Evolutionary conservation across 2,329 filamentous ascomycete species (phyloP), one percentile per base, ranked within the genome.

Genomic region (Monilinia fructicola): DNA sequence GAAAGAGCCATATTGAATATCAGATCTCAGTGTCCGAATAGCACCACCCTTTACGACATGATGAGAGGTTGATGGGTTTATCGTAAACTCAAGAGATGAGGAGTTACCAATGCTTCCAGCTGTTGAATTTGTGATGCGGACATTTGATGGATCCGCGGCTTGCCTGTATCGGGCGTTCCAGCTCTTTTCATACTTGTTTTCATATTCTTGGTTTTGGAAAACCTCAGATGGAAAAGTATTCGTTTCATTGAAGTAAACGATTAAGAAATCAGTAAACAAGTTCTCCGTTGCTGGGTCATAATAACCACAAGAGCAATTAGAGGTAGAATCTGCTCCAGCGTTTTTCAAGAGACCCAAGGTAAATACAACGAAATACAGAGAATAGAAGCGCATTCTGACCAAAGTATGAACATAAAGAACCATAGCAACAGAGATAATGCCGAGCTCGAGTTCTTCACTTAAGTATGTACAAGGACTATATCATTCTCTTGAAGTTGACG

Each of bases 211-310:
- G 2, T 77, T 72, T 6, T 78, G 60, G 66, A 83, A 80, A 10
- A 75, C 67, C 2, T 71, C 64, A 10, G 77, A 76, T 14, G 79
- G 66, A 11, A 60, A 60, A 35, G 64, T 72, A 6, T 70, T 69
- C 2, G 81, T 80, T 67, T 83, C 81, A 70, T 83, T 83, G 77
- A 83, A 83, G 72, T 83, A 83, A 7, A 80, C 75, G 61, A 83
- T 80, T 23, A 81, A 77, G 9, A 78, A 79, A 54, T 83, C 81
- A 0, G 81, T 83, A 69, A 78, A 83, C 9, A 81, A 70, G 31
- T 77, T 71, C 12, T 75, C 71, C 1, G 78, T 78, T 12, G 71
- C 66, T 1, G 72, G 67, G 67, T 83, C 81, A 66, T 78, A 77
- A 67, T 79, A 83, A 21, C 81, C 81, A 70, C 81, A 83, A 42